Evolutionary conservation across 148 eudicot genomes (phyloP), one percentile per base, ranked within the genome.

Genomic region (Diospyros kaki): DNA sequence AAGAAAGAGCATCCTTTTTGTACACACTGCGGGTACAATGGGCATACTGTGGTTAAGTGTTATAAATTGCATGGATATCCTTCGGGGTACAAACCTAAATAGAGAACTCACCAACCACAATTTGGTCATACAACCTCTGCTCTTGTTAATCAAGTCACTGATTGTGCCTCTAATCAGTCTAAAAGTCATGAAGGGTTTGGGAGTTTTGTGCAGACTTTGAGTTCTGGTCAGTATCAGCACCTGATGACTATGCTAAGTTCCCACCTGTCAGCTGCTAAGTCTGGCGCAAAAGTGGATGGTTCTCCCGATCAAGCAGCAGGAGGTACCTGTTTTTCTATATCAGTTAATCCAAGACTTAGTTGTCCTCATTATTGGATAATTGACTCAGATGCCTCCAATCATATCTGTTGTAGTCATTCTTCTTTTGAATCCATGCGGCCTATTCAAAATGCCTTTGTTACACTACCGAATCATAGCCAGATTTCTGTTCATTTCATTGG

Each of bases 1-100:
- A 64, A 40, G 68, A 64, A 64, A 46, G 68, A 64, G 12, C 4
- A 46, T 8, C 68, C 68, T 4, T 64, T 64, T 64, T 64, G 46
- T 43, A 64, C 46, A 7, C n/a, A 43, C 46, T 64, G 48, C 13
- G 3, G 10, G 5, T 64, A 8, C 13, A 12, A 64, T 3, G 68
- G 43, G 3, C 48, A 39, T 43, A 64, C 44, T 4, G 4, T 40
- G 2, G 46, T 8, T 4, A 64, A 14, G 14, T 64, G 13, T 43
- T 62, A 40, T 4, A 62, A 55, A 13, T 55, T 12, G 11, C 58
- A 55, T 9, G 13, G 13, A 10, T 12, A 55, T 55, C 14, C 58
- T 55, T 13, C 58, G 11, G 1, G 14, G 11, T 55, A 9, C 11
- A 8, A 8, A 13, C 58, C 58, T 6, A 55, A 8, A 55, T 13